Evolutionary conservation across 495 filamentous ascomycete genomes (phyloP), one percentile per base, ranked within the genome.

Genomic region (Xylaria scruposa): DNA sequence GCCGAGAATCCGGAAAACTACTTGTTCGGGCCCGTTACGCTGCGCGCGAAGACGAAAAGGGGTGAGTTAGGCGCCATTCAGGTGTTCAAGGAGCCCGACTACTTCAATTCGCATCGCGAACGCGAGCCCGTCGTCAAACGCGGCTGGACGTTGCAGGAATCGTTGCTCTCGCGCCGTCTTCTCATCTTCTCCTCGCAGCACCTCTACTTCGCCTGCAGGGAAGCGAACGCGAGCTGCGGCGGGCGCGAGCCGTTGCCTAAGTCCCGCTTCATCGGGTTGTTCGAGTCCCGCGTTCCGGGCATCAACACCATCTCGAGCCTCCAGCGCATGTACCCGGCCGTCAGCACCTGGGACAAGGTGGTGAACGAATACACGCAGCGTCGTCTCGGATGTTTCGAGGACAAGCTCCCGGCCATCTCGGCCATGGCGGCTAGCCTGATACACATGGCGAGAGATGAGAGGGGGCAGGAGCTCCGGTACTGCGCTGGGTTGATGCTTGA

Each of bases 141-240:
- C 19, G 77, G 77, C n/a, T 78, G 77, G 77, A 77, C 75, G 2
- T 67, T 77, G 1, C 77, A 78, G 38, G 77, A 78, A 56, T 53
- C 68, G 8, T 46, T 78, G 31, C 42, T 78, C 15, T 73, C 77
- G 1, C 59, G 73, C 9, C 77, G 77, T 38, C 72, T 74, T 21
- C 53, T 78, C 19, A 73, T 78, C 3, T 78, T 75, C 42, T 69
- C 72, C 10, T 72, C 74, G 1, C 49, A 54, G 21, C 59, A 74
- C 17, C 59, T 76, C 3, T 67, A 72, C 10, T 76, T 73, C 54
- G 62, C 66, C 26, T 76, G 72, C 56, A 67, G 68, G 7, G 72
- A 74, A 1, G 54, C 72, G 9, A 71, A 76, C 60, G 68, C 70
- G n/a, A 62, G 64, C 36, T 76, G 72, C 44, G 72, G 68, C 13